Conservation (phyloP, 495 filamentous ascomycete species). For the Letharia columbiana region DNA sequence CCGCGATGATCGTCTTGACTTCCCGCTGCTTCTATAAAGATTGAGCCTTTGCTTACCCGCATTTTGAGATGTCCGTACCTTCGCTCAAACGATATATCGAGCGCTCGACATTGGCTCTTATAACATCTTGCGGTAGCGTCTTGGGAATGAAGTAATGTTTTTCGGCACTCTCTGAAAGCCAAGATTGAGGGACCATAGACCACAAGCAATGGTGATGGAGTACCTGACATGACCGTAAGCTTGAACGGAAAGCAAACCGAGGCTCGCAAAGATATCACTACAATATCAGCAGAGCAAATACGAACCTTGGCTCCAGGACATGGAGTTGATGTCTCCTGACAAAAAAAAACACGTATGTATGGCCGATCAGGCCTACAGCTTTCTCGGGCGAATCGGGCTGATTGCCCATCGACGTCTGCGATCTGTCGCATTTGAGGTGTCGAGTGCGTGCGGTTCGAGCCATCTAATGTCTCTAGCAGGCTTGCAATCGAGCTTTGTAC, state of each 20-base stretch:
- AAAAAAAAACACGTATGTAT: not conserved
- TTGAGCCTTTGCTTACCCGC: not conserved
- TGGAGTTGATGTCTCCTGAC: not conserved
- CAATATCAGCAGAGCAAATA: not conserved
- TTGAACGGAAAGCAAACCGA: not conserved
- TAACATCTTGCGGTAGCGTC: too few species aligned
- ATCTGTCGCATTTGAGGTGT: not conserved
- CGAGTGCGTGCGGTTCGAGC: not conserved
- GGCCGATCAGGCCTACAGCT: not conserved
- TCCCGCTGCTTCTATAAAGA: not conserved
- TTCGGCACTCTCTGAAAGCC: not conserved
- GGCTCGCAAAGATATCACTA: not conserved
- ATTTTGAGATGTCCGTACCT: not conserved
- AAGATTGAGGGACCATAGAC: not conserved
- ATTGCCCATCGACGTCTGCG: not conserved
- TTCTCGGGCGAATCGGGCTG: not conserved
- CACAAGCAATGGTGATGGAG: not conserved
- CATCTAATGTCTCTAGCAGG: not conserved
- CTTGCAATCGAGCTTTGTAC: not conserved
- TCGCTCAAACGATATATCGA: not conserved
- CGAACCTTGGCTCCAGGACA: not conserved
- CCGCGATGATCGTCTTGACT: not conserved
- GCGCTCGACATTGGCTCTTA: not conserved
- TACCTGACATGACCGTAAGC: not conserved
- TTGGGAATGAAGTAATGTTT: not conserved